phyloP scores from a whole-genome alignment of 192 early-diverging fungal species.

The Rhizoclosmatium globosum region DNA sequence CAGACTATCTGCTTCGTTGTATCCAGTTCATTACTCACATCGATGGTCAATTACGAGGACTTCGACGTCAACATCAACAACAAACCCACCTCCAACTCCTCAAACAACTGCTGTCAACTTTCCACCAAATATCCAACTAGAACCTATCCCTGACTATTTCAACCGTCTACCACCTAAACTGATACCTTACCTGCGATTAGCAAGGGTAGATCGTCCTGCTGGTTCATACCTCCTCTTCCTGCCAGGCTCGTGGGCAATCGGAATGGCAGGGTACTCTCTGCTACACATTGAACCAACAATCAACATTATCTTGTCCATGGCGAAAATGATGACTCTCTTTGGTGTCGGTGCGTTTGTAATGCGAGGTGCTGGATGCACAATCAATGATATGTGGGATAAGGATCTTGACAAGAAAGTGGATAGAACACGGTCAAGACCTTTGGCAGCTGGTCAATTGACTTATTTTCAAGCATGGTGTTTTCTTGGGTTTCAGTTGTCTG shows the following conservation, averaged over 20 bases:
- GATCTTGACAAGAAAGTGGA: conserved; percentile 87
- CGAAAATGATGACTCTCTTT: conserved; percentile 80
- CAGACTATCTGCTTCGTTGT: too few relatives aligned
- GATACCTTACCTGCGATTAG: conserved; percentile 57
- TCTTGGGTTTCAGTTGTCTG: conserved; percentile 79
- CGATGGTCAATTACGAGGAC: too few relatives aligned
- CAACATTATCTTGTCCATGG: conserved; percentile 58
- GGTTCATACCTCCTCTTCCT: conserved; percentile 92
- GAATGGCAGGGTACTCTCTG: conserved; percentile 44
- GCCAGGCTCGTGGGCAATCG: conserved; percentile 80
- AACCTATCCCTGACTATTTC: background rate
- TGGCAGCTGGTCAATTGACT: conserved; percentile 80
- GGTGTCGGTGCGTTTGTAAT: conserved; percentile 86
- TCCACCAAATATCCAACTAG: background rate
- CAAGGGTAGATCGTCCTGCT: conserved; percentile 88
- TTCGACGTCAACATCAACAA: too few relatives aligned
- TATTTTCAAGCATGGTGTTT: conserved; percentile 77
- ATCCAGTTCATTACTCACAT: too few relatives aligned
- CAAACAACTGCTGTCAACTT: background rate
- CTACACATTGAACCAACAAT: conserved; percentile 71
- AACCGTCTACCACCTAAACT: background rate
- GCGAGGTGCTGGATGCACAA: conserved; percentile 96
- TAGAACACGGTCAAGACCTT: conserved; percentile 81
- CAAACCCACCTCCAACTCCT: too few relatives aligned
- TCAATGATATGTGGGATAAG: conserved; percentile 97